A percentile compares a stretch with the other conserved stretches of the same genome.
Conservation (phyloP, 768 basidiomycete genomes). For the Chalciporus piperatus region DNA sequence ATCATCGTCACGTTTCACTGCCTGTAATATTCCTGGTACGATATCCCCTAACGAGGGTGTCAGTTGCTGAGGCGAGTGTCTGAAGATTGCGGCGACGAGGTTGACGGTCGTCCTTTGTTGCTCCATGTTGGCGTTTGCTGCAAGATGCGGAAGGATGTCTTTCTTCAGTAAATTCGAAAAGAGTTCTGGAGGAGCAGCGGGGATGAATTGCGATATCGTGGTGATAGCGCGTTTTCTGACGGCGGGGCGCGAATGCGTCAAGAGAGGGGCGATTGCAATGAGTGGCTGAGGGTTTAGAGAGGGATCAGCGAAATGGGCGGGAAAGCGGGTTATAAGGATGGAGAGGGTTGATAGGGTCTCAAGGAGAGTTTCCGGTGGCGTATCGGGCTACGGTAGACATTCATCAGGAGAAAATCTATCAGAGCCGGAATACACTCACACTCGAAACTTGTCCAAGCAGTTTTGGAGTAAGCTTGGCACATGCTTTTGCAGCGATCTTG, state of each 20-base stretch:
- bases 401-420: conserved; percentile 5
- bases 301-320: conserved; percentile 57
- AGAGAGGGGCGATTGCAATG: conserved; percentile 63
- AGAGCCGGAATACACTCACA: conserved; percentile 39
- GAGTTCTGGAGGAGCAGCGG: conserved; percentile 60
- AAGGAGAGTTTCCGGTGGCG: conserved; percentile 76
- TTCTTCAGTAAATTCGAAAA: conserved; percentile 59
- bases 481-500: conserved; percentile 74
- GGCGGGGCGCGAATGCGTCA: conserved; percentile 74
- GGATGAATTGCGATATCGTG: conserved; percentile 81
- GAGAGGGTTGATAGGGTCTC: conserved; percentile 85
- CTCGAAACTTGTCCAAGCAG: conserved; percentile 75
- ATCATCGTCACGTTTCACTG: conserved; percentile 72
- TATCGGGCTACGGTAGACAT: conserved; percentile 45
- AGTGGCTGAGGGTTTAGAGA: conserved; percentile 59
- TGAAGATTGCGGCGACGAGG: conserved; percentile 75
- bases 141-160: conserved; percentile 60
- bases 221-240: conserved; percentile 92
- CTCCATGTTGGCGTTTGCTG: conserved; percentile 50
- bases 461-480: conserved; percentile 81
- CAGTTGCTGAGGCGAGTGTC: conserved; percentile 68
- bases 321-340: conserved; percentile 85
- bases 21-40: conserved; percentile 68
- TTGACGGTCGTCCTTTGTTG: conserved; percentile 77
- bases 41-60: conserved; percentile 58